These are phyloP conservation scores for Fomes fomentarius DNA, from an alignment of 1,284 basidiomycete species.

Conservation along the genomic window DNA sequence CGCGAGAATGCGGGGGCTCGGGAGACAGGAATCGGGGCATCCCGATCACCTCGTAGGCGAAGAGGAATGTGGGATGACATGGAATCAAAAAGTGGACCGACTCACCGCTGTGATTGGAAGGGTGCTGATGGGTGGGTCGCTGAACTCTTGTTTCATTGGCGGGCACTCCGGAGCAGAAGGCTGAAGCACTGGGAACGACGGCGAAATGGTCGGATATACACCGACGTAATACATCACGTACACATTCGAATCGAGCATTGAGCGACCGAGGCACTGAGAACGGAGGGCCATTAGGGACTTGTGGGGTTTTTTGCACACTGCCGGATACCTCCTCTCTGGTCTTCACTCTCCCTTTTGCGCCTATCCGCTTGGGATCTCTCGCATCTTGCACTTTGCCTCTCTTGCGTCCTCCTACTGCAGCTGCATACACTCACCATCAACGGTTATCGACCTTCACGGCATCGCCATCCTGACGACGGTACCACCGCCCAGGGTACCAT, in stretches of 20 bases:
- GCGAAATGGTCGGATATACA: constrained; percentile 26
- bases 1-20: too few relatives aligned
- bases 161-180: constrained; percentile 4
- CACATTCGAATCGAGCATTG: background rate
- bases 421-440: background rate
- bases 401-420: background rate
- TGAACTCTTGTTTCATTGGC: background rate
- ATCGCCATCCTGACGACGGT: constrained; percentile 63
- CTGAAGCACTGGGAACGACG: constrained; percentile 18
- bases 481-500: constrained; percentile 79
- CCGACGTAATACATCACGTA: constrained; percentile 18
- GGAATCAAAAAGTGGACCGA: background rate
- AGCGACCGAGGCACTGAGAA: background rate
- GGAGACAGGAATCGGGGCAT: background rate
- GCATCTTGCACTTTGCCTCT: background rate
- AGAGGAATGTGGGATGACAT: too few relatives aligned
- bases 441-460: constrained; percentile 27
- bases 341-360: background rate
- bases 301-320: too few relatives aligned
- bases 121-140: constrained; percentile 1
- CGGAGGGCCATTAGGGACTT: too few relatives aligned
- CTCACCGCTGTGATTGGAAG: constrained; percentile 2
- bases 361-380: background rate
- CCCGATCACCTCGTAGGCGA: background rate
- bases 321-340: too few relatives aligned